These are phyloP conservation scores for Vitis riparia DNA, from an alignment of 164 flowering plant genomes.

Conservation along the genomic window DNA sequence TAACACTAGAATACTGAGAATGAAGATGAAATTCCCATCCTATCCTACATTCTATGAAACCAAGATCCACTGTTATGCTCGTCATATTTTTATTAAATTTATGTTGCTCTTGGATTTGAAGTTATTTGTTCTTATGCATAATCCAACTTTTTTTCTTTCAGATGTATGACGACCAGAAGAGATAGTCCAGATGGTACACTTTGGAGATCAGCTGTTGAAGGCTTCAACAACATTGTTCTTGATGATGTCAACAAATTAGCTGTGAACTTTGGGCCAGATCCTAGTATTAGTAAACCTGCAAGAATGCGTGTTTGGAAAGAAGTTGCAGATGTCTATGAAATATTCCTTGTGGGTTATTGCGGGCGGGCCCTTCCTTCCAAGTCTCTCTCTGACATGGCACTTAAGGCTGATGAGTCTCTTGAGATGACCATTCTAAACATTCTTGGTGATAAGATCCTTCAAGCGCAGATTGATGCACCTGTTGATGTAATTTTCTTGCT, in stretches of 20 bases:
- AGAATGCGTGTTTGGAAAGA: conserved; percentile 90
- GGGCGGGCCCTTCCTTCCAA: conserved; percentile 87
- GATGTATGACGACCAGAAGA: conserved; percentile 97
- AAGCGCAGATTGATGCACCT: conserved; percentile 68
- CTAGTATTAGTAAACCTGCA: conserved; percentile 41
- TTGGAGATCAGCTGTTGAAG: conserved; percentile 90
- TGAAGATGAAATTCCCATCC: no score
- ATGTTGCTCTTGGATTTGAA: not conserved
- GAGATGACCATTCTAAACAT: conserved; percentile 73
- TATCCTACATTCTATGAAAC: no score
- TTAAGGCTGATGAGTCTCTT: conserved; percentile 71
- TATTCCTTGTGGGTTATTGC: conserved; percentile 89
- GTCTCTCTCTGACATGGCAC: conserved; percentile 46
- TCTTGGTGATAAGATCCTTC: conserved; percentile 79
- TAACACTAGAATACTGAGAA: no score
- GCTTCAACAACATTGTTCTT: conserved; percentile 68
- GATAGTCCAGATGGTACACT: conserved; percentile 82
- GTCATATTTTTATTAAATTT: not conserved
- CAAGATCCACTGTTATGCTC: not conserved
- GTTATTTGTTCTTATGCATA: not conserved
- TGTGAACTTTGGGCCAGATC: conserved; percentile 27
- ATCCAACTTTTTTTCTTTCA: conserved; percentile 17
- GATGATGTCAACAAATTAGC: conserved; percentile 49
- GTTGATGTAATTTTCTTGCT: conserved; percentile 55
- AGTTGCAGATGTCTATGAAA: conserved; percentile 87